Evolutionary conservation across 495 filamentous ascomycete genomes (phyloP).

Genomic region (Cairneyella variabilis): DNA sequence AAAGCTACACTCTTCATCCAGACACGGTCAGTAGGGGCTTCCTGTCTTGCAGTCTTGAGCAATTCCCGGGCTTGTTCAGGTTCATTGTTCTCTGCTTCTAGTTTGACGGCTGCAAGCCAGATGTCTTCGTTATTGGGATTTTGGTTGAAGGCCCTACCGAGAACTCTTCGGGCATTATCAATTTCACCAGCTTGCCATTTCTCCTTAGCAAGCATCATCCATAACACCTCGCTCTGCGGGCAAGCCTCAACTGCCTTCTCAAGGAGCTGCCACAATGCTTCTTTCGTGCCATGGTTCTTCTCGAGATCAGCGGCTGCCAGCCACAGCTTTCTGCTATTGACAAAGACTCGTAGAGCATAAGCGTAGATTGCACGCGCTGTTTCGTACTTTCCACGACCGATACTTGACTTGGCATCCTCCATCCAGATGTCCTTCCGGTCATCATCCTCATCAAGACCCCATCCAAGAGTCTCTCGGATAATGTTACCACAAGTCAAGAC

Average conservation of each 20-base stretch:
- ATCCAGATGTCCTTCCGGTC: slow-evolving; percentile 94
- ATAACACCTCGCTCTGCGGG: slow-evolving; percentile 83
- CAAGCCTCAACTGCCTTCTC: slow-evolving; percentile 94
- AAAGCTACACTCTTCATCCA: slow-evolving; percentile 95
- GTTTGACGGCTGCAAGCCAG: slow-evolving; percentile 90
- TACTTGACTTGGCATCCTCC: slow-evolving; percentile 81
- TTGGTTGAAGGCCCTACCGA: slow-evolving; percentile 84
- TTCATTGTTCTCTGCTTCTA: slow-evolving; percentile 83
- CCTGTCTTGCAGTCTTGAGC: slow-evolving; percentile 71
- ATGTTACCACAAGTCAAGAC: slow-evolving; percentile 82
- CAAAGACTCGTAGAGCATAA: slow-evolving; percentile 84
- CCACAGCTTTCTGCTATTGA: slow-evolving; percentile 79
- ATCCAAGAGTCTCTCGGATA: slow-evolving; percentile 89
- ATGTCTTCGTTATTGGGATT: slow-evolving; percentile 96
- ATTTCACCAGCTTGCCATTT: slow-evolving; percentile 85
- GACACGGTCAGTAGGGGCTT: slow-evolving; percentile 90
- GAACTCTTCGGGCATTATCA: slow-evolving; percentile 76
- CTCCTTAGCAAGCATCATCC: slow-evolving; percentile 93
- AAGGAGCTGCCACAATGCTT: slow-evolving; percentile 76
- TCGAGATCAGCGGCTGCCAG: slow-evolving; percentile 87
- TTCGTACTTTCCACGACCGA: slow-evolving; percentile 73
- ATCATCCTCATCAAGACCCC: slow-evolving; percentile 92
- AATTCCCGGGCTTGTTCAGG: slow-evolving; percentile 77
- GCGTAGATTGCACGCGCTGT: slow-evolving; percentile 91
- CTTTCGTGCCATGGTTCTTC: slow-evolving; percentile 81